phyloP scores from a whole-genome alignment of 2,329 filamentous ascomycete species.

The Cytospora mali region DNA sequence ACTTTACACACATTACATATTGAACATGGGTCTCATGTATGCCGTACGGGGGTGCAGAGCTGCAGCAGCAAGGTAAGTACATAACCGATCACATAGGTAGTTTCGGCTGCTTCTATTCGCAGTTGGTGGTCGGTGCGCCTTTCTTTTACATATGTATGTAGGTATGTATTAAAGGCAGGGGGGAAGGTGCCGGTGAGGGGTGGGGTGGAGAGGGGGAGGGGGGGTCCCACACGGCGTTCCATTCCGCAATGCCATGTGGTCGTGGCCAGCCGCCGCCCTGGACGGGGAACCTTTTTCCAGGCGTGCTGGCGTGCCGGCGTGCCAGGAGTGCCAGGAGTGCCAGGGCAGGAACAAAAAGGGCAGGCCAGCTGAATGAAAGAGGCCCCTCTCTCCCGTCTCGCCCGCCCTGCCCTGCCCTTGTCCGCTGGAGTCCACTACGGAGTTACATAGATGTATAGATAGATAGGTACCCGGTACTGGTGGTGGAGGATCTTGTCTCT shows the following conservation, averaged over 20 bases:
- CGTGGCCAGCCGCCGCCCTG: too few species aligned
- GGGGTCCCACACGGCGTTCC: slow-evolving; percentile 11
- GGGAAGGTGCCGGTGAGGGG: too few species aligned
- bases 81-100: neutral
- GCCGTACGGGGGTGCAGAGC: neutral
- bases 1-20: neutral
- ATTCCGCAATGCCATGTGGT: slow-evolving; percentile 18
- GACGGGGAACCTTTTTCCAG: too few species aligned
- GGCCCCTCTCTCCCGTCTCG: neutral
- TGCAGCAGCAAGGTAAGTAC: neutral
- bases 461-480: neutral
- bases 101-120: neutral
- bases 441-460: too few species aligned
- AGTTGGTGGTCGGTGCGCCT: too few species aligned
- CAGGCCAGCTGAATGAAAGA: neutral
- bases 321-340: too few species aligned
- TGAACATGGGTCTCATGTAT: neutral
- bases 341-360: too few species aligned
- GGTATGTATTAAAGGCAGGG: too few species aligned
- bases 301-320: too few species aligned
- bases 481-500: neutral
- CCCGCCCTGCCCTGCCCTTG: neutral
- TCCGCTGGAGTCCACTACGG: neutral
- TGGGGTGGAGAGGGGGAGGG: neutral
- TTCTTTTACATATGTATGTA: too few species aligned